phyloP scores from a whole-genome alignment of 176 grass and related monocot genomes.

The Thalia dealbata region DNA sequence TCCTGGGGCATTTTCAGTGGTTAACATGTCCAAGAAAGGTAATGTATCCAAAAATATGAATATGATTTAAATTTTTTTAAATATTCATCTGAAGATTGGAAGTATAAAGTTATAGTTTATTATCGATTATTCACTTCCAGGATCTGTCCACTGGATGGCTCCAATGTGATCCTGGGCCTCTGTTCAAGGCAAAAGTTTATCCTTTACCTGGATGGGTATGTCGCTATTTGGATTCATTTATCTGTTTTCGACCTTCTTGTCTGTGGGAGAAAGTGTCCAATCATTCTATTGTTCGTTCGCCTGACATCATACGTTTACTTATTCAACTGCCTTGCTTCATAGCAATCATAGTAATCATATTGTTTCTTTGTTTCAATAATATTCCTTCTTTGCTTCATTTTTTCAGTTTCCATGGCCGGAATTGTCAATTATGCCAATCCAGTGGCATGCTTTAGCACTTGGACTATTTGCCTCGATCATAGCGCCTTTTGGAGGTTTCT shows the following conservation, averaged over 20 bases:
- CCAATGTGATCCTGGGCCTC: constrained; percentile 65
- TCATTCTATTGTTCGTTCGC: background rate
- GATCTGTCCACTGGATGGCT: constrained; percentile 81
- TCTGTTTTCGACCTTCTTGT: background rate
- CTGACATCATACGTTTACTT: background rate
- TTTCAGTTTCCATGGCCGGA: constrained; percentile 91
- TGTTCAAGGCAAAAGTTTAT: constrained; percentile 65
- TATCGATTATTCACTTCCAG: constrained; percentile 28
- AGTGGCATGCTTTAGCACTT: constrained; percentile 95
- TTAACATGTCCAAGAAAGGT: constrained; percentile 96
- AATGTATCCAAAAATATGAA: background rate
- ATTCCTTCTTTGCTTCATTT: constrained; percentile 15
- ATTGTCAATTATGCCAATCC: constrained; percentile 71
- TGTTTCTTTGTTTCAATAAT: background rate
- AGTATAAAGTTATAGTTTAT: background rate
- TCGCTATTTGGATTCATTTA: background rate
- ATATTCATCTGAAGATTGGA: background rate
- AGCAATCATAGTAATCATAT: too few relatives aligned
- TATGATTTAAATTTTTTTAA: background rate
- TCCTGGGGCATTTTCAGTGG: constrained; percentile 79
- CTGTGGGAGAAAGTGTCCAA: too few relatives aligned
- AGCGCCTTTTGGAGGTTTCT: constrained; percentile 99
- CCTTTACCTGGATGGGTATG: constrained; percentile 58
- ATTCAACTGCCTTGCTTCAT: background rate
- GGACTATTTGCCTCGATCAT: constrained; percentile 99